Conservation (phyloP, 306 rosid species). For the Lupinus albus region DNA sequence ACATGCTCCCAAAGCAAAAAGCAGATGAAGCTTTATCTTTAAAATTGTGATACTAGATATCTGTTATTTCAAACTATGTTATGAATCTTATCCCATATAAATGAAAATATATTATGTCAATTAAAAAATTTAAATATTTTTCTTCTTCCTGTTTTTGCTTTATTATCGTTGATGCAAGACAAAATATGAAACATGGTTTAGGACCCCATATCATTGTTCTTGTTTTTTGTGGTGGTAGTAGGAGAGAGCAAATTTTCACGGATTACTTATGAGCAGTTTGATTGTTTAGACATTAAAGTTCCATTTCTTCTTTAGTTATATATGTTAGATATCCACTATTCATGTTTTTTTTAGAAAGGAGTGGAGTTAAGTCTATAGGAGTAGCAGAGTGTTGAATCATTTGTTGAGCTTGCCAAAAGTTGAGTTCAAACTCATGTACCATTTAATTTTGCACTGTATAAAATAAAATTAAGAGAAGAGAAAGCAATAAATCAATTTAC, state of each 20-base stretch:
- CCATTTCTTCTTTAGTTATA: neutral
- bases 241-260: slow-evolving; percentile 13
- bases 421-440: neutral
- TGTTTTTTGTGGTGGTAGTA: neutral
- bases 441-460: no score
- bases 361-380: neutral
- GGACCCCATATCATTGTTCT: no score
- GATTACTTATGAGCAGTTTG: neutral
- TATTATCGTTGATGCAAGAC: no score
- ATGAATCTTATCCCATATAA: no score
- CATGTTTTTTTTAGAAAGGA: neutral
- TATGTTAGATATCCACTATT: neutral
- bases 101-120: no score
- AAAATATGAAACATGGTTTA: no score
- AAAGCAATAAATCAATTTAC: neutral
- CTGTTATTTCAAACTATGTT: no score
- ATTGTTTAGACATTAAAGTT: slow-evolving; percentile 8
- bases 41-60: neutral
- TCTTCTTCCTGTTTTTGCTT: no score
- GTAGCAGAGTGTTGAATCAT: neutral
- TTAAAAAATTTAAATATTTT: no score
- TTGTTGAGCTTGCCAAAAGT: no score
- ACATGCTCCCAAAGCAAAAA: slow-evolving; percentile 4
- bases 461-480: neutral
- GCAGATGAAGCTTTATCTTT: slow-evolving; percentile 4